A percentile compares a stretch with the other conserved stretches of the same genome.
These are phyloP conservation scores for Salix koriyanagi DNA, from an alignment of 345 rosid genomes.

Conservation along the genomic window DNA sequence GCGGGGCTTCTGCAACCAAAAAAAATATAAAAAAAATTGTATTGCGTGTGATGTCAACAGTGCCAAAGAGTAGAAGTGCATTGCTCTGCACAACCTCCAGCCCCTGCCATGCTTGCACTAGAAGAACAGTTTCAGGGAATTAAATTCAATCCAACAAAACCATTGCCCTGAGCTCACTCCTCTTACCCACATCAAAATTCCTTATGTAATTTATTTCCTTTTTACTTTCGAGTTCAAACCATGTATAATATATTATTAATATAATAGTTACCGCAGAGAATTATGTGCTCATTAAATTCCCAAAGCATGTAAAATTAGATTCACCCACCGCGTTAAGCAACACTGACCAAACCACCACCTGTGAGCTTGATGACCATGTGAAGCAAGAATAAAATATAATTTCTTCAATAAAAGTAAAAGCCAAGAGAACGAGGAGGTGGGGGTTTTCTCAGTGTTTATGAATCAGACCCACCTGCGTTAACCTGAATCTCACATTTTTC, in stretches of 20 bases:
- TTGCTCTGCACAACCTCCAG: slow-evolving; percentile 26
- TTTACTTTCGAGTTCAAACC: too few relatives aligned
- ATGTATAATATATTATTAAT: too few relatives aligned
- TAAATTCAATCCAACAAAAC: slow-evolving; percentile 31
- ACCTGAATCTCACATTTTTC: slow-evolving; percentile 13
- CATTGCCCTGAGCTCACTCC: not conserved
- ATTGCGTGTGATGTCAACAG: slow-evolving; percentile 34
- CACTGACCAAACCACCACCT: not conserved
- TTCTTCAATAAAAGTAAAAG: not conserved
- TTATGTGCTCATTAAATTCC: too few relatives aligned
- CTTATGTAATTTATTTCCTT: too few relatives aligned
- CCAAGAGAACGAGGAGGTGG: not conserved
- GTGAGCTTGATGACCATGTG: not conserved
- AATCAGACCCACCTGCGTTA: not conserved
- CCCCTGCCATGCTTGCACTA: slow-evolving; percentile 28
- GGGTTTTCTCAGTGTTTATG: not conserved
- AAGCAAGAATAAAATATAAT: not conserved
- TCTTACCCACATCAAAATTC: not conserved
- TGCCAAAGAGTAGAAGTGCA: slow-evolving; percentile 14
- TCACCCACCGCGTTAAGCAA: not conserved
- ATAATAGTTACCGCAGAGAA: too few relatives aligned
- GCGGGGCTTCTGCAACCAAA: slow-evolving; percentile 28
- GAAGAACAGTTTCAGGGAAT: slow-evolving; percentile 33
- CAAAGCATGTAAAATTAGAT: too few relatives aligned
- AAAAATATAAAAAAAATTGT: slow-evolving; percentile 12